Base-by-base conservation (phyloP, 768 basidiomycete genomes). In the Lentinula raphanica region DNA sequence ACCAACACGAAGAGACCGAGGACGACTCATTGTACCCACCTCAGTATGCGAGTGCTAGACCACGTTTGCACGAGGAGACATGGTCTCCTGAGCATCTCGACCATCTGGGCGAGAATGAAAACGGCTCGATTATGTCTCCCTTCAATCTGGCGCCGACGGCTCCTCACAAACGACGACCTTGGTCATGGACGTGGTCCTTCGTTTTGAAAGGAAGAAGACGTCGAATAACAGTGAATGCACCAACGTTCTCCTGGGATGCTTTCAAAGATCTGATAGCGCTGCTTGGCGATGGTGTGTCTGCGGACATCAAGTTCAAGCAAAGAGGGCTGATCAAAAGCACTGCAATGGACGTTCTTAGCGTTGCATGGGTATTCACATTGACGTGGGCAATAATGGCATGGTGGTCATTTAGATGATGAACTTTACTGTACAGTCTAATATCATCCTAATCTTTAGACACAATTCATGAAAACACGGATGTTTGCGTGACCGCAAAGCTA, bases 131-230 rank as follows among this genome's bases (percentile, higher is more conserved):
- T 67, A 46, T 60, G 66, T 25, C 49, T 58, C 35, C 19, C 65
- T 62, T n/a, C 28, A n/a, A n/a, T n/a, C 25, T 28, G 56, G 27
- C 60, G 60, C 56, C 65, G 23, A 36, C 13, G 8, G 19, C 17
- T 12, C 15, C 21, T 39, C 51, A 35, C 7, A 45, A 23, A 39
- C 29, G 29, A 17, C 53, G 66, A 45, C 58, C 63, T 45, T 70
- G 72, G 67, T 67, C 71, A 39, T 81, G 77, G 74, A 75, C 78
- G 19, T 81, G 79, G 76, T 74, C 79, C 17, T 87, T 88, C 64
- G 74, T 76, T 23, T 74, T 86, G 55, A 66, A 74, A 27, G 84
- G 84, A 0, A 75, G 82, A 28, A 73, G 82, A 17, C 76, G 85
- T 59, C 79, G 82, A n/a, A 65, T 88, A 59, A 74, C 77, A 17